Conservation (phyloP, 768 basidiomycete genomes). For the Ramaria rubella region DNA sequence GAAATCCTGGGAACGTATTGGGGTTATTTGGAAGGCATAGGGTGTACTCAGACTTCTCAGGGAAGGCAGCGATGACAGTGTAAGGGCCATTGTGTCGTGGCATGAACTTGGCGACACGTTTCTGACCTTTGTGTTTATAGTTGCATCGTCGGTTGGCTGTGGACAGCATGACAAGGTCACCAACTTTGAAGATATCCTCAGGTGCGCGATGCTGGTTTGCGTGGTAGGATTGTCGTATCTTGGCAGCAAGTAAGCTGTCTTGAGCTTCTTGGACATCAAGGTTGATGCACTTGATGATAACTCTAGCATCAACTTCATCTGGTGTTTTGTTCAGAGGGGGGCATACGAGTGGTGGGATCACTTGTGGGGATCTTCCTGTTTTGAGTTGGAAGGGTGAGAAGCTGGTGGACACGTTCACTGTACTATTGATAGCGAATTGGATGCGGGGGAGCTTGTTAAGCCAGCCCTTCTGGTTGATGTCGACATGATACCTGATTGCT, state of each 20-base stretch:
- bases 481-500: slow-evolving; percentile 18
- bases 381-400: slow-evolving; percentile 31
- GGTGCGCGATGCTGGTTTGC: slow-evolving; percentile 22
- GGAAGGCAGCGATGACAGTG: slow-evolving; percentile 13
- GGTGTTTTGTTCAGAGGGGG: slow-evolving; percentile 5
- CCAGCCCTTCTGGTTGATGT: slow-evolving; percentile 27
- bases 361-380: slow-evolving; percentile 13
- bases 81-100: slow-evolving; percentile 27
- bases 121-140: slow-evolving; percentile 22
- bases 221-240: slow-evolving; percentile 18
- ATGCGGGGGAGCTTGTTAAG: slow-evolving; percentile 20
- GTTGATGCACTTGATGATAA: slow-evolving; percentile 9
- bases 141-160: slow-evolving; percentile 23
- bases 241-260: slow-evolving; percentile 25
- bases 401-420: slow-evolving; percentile 25
- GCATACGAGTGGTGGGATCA: slow-evolving; percentile 25
- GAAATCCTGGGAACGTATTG: slow-evolving; percentile 28
- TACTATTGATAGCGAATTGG: slow-evolving; percentile 30
- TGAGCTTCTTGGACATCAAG: slow-evolving; percentile 24
- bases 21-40: slow-evolving; percentile 20
- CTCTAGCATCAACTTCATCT: slow-evolving; percentile 2
- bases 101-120: slow-evolving; percentile 37
- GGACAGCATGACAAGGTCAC: slow-evolving; percentile 32
- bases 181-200: slow-evolving; percentile 22
- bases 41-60: slow-evolving; percentile 17